Evolutionary conservation across 2,329 filamentous ascomycete genomes (phyloP).

Genomic region (Microdochium nivale): DNA sequence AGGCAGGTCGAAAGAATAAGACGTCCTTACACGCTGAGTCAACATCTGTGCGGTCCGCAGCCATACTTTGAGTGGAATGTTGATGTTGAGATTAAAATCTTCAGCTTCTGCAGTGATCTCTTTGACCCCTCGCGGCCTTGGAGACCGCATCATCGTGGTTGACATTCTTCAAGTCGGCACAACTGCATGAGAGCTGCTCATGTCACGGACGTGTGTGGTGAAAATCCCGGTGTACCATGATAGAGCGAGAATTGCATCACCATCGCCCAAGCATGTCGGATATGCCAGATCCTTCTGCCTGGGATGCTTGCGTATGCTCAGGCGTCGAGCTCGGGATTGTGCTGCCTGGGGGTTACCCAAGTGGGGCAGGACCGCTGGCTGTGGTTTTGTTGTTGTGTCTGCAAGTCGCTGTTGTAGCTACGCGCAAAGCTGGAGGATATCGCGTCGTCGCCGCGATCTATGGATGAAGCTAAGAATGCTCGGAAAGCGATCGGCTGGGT

Average conservation of each 20-base stretch:
- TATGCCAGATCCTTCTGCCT: conserved; percentile 1
- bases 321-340: background rate
- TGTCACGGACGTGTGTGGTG: background rate
- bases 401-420: background rate
- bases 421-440: background rate
- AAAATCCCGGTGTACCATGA: background rate
- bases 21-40: conserved; percentile 60
- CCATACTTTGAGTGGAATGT: conserved; percentile 74
- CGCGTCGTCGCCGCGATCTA: too few relatives aligned
- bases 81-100: conserved; percentile 72
- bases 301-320: background rate
- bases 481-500: too few relatives aligned
- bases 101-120: conserved; percentile 70
- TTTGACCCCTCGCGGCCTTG: conserved; percentile 60
- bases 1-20: background rate
- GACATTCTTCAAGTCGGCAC: background rate
- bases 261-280: conserved; percentile 15
- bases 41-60: conserved; percentile 71
- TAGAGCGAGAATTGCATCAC: conserved; percentile 2
- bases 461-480: background rate
- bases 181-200: too few relatives aligned
- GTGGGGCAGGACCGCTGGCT: background rate
- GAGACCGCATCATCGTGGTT: conserved; percentile 20
- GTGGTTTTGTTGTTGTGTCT: background rate
- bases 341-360: background rate